These are phyloP conservation scores for Furcasterigmium sp. DNA, from an alignment of 2,329 filamentous ascomycete species.

Conservation along the genomic window DNA sequence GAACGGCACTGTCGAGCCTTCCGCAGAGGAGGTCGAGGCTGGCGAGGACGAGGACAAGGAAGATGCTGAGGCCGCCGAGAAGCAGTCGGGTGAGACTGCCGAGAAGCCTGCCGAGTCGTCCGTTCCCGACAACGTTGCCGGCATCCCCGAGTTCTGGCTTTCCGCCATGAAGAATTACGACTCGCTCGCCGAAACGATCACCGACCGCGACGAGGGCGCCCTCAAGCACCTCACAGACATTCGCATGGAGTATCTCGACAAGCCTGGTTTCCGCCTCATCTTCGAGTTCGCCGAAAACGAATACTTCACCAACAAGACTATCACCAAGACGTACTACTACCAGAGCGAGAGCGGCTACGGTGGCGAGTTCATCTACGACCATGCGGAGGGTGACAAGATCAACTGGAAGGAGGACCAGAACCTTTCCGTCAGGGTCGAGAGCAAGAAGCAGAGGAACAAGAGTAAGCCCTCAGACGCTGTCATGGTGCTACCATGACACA, in stretches of 20 bases:
- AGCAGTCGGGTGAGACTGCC: constrained; percentile 49
- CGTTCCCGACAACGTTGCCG: constrained; percentile 50
- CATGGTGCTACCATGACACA: neutral
- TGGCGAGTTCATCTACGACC: constrained; percentile 99
- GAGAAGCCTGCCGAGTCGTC: constrained; percentile 48
- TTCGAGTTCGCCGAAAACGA: constrained; percentile 96
- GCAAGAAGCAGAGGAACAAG: constrained; percentile 99
- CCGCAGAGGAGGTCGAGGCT: constrained; percentile 78
- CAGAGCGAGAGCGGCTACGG: constrained; percentile 98
- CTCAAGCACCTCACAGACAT: constrained; percentile 88
- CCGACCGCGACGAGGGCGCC: constrained; percentile 90
- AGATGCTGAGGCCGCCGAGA: constrained; percentile 58
- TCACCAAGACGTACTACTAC: constrained; percentile 99
- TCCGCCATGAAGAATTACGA: constrained; percentile 99
- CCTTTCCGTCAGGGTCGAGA: constrained; percentile 89
- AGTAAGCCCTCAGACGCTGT: no score
- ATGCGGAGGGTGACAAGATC: constrained; percentile 96
- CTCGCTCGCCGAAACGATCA: constrained; percentile 96
- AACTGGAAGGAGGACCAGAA: constrained; percentile 94
- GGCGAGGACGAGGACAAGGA: constrained; percentile 71
- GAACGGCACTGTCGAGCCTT: constrained; percentile 82
- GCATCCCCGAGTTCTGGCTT: constrained; percentile 98
- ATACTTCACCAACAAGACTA: constrained; percentile 94
- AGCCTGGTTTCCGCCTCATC: constrained; percentile 95
- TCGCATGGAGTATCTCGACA: constrained; percentile 98